These are phyloP conservation scores for Phytophthora colocasiae DNA, from an alignment of 352 stramenopile genomes.

Conservation along the genomic window DNA sequence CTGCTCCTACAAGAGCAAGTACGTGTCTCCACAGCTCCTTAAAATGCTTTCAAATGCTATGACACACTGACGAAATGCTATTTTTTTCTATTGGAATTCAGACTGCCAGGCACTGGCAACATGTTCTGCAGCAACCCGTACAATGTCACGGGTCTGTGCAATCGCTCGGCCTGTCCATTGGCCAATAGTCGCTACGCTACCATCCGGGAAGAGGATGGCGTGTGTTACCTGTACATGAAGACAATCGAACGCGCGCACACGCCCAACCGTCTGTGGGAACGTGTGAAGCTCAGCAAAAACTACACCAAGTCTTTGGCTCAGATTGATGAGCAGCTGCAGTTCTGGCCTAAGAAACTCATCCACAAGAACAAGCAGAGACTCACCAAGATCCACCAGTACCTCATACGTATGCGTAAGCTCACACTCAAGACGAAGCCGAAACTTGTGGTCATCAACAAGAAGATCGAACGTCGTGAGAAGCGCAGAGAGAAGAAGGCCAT, in stretches of 20 bases:
- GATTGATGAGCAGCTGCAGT: conserved; percentile 97
- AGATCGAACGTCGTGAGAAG: conserved; percentile 96
- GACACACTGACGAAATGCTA: neutral
- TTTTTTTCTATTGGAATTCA: neutral
- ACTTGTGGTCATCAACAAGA: conserved; percentile 95
- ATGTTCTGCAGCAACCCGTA: conserved; percentile 99
- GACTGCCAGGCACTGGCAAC: conserved; percentile 84
- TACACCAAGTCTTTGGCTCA: conserved; percentile 96
- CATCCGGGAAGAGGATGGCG: conserved; percentile 97
- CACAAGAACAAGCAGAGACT: conserved; percentile 99
- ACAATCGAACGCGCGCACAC: conserved; percentile 98
- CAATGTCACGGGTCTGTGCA: conserved; percentile 98
- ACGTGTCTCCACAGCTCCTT: conserved; percentile 17
- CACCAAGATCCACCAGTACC: conserved; percentile 99
- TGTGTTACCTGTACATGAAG: conserved; percentile 98
- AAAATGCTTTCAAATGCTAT: neutral
- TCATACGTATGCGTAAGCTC: conserved; percentile 99
- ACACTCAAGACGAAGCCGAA: conserved; percentile 95
- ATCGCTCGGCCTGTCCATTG: conserved; percentile 95
- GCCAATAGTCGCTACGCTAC: conserved; percentile 99
- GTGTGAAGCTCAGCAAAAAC: conserved; percentile 97
- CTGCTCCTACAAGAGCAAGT: conserved; percentile 99
- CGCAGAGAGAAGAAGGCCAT: conserved; percentile 98
- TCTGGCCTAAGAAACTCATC: conserved; percentile 98
- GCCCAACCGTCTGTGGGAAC: conserved; percentile 99